Base-by-base conservation (phyloP, 1,284 basidiomycete species). In the Cutaneotrichosporon sp. region DNA sequence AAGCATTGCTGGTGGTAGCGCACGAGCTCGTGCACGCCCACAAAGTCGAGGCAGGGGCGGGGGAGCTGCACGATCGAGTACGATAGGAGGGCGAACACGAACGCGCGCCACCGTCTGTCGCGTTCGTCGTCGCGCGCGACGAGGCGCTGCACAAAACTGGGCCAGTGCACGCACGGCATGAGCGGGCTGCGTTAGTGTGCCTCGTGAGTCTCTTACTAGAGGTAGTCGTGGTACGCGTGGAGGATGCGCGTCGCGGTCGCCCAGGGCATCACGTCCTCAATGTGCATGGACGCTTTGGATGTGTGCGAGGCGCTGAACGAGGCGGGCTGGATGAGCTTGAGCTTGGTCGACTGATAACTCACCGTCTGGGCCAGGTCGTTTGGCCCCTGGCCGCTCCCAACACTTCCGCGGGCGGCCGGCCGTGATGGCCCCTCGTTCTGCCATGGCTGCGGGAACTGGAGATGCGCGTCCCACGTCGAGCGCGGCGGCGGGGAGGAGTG, bases 121-220 rank as follows among this genome's bases (percentile, higher is more conserved):
- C 45, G 45, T 22, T 31, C 47, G 25, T 50, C 27, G 6, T 50
- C 27, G 13, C 27, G 24, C 8, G 25, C 25, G 18, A 50, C 25
- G 14, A 50, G 47, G 27, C 31, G 27, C 47, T 50, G 47, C 16
- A 50, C 47, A 29, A 50, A 50, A 18, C 24, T 50, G 5, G 47
- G 47, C 47, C 47, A 50, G 47, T 50, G 47, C 27, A 50, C 47
- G 16, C 25, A n/a, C 16, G 47, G 47, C 47, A 50, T 50, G 13
- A 50, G 25, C 27, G 47, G 47, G 16, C 47, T 50, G 13, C 13
- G 25, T 50, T 13, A n/a, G 24, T 7, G 14, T 18, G 25, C n/a
- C 18, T 8, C 25, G 8, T 16, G 8, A 13, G 8, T 9, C 16
- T 18, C 47, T 2, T 18, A 50, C 47, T 29, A 50, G 47, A 50